These are phyloP conservation scores for Tephrocybe sp. DNA, from an alignment of 768 basidiomycete genomes.

Conservation along the genomic window DNA sequence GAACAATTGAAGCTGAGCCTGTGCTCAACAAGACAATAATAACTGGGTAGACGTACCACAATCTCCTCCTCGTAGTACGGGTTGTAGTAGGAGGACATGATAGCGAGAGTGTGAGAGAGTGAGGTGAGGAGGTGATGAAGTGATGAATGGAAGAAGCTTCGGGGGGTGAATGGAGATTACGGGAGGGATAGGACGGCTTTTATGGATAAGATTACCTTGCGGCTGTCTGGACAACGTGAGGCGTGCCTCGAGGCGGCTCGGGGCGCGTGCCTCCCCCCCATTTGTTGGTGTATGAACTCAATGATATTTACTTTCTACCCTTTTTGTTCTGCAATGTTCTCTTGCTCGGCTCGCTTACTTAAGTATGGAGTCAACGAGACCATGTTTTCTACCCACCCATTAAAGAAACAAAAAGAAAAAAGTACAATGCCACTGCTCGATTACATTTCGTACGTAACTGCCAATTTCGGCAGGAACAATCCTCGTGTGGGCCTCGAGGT, in stretches of 20 bases:
- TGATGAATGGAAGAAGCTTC: constrained; percentile 17
- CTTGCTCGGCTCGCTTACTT: background rate
- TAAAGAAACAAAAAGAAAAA: background rate
- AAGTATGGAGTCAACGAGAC: too few relatives aligned
- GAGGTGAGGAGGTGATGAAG: constrained; percentile 9
- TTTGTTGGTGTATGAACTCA: background rate
- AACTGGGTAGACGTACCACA: constrained; percentile 19
- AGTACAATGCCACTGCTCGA: background rate
- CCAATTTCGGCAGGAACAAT: background rate
- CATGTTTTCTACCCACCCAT: too few relatives aligned
- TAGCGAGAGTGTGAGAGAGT: constrained; percentile 5
- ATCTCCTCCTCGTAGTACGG: constrained; percentile 34
- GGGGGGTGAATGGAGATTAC: constrained; percentile 23
- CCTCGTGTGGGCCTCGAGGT: constrained; percentile 14
- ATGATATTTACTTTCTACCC: background rate
- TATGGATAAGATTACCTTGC: constrained; percentile 45
- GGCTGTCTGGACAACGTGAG: constrained; percentile 39
- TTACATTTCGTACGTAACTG: constrained; percentile 1
- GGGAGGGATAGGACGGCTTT: constrained; percentile 33
- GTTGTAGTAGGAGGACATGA: constrained; percentile 27
- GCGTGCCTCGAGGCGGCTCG: constrained; percentile 51
- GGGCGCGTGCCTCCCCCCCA: constrained; percentile 2
- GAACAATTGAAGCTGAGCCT: background rate
- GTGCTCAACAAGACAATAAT: background rate
- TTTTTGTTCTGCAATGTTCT: background rate